These are phyloP conservation scores for Ophiostoma ulmi DNA, from an alignment of 2,329 filamentous ascomycete species.

Conservation along the genomic window DNA sequence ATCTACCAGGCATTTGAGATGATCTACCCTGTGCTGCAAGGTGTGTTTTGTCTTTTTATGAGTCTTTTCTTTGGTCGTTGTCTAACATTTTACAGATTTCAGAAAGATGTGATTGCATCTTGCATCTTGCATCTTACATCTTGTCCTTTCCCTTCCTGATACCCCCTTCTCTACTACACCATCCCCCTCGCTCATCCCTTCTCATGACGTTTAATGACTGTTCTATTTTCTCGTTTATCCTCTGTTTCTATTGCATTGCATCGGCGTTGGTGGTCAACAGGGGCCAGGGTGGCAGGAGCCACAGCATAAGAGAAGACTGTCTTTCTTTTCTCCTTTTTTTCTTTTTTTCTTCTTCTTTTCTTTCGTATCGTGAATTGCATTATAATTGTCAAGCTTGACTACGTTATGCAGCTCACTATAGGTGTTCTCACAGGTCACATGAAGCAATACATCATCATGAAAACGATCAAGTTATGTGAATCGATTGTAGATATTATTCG, in stretches of 20 bases:
- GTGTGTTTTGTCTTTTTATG: constrained; percentile 39
- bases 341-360: background rate
- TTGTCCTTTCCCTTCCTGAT: background rate
- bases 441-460: constrained; percentile 1
- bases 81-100: constrained; percentile 43
- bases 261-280: constrained; percentile 1
- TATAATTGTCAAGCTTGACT: background rate
- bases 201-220: background rate
- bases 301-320: background rate
- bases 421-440: background rate
- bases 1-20: constrained; percentile 96
- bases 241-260: background rate
- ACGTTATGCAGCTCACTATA: background rate
- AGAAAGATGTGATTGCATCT: constrained; percentile 47
- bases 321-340: background rate
- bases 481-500: background rate
- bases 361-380: background rate
- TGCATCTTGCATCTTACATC: background rate
- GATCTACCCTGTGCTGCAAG: constrained; percentile 93
- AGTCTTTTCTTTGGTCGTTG: constrained; percentile 20
- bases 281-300: background rate
- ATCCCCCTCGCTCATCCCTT: background rate
- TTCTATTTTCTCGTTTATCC: background rate
- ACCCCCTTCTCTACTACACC: background rate
- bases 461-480: background rate